Evolutionary conservation across 2,329 filamentous ascomycete species (phyloP).

Genomic region (Verticillium tricorpus): DNA sequence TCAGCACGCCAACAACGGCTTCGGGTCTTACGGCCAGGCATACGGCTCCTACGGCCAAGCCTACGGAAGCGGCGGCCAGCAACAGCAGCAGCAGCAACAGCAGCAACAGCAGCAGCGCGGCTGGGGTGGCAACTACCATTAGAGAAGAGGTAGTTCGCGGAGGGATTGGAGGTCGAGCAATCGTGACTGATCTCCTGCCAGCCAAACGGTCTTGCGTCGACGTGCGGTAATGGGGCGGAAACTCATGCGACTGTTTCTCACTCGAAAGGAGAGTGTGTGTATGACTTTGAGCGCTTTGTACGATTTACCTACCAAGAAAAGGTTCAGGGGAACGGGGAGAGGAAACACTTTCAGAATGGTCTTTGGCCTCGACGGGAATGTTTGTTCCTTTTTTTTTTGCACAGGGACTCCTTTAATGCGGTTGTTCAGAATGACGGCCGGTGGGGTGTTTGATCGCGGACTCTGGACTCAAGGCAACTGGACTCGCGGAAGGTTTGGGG

Average conservation of each 20-base stretch:
- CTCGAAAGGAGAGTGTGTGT: conserved; percentile 11
- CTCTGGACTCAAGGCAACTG: neutral
- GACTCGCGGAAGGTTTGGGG: neutral
- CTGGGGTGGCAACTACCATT: conserved; percentile 58
- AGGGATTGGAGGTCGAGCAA: conserved; percentile 8
- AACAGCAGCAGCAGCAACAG: conserved; percentile 32
- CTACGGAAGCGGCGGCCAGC: conserved; percentile 34
- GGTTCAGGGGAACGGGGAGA: conserved; percentile 12
- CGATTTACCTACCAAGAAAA: conserved; percentile 11
- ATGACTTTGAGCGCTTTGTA: conserved; percentile 16
- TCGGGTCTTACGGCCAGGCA: conserved; percentile 45
- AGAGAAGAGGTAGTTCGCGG: conserved; percentile 15
- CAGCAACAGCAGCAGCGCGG: conserved; percentile 45
- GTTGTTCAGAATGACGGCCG: conserved; percentile 1
- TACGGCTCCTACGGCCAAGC: conserved; percentile 36
- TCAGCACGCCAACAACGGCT: conserved; percentile 49
- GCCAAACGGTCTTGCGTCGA: conserved; percentile 8
- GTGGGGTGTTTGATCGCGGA: neutral
- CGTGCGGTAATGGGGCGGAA: neutral
- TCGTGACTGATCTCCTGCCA: conserved; percentile 10
- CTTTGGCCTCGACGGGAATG: conserved; percentile 12
- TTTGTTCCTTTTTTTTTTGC: conserved; percentile 9
- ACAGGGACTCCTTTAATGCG: conserved; percentile 1
- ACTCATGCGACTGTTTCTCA: conserved; percentile 10
- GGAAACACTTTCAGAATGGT: conserved; percentile 14